phyloP scores from a whole-genome alignment of 1,139 yeast genomes.

The Magnusiomyces clavatus region DNA sequence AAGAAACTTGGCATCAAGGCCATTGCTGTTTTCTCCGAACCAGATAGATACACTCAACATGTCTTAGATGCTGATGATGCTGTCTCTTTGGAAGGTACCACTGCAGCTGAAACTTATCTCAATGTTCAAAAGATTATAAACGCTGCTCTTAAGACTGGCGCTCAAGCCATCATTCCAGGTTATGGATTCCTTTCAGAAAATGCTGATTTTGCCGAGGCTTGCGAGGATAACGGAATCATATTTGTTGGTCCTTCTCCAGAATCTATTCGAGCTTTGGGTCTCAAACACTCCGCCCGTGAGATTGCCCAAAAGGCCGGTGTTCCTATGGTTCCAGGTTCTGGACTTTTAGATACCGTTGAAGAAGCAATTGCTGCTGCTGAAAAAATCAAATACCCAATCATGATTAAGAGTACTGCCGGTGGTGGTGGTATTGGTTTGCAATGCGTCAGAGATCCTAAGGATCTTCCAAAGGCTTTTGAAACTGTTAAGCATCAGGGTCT shows the following conservation, averaged over 20 bases:
- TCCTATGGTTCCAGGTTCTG: slow-evolving; percentile 94
- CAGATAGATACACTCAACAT: slow-evolving; percentile 83
- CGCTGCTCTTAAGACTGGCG: slow-evolving; percentile 76
- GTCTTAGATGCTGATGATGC: slow-evolving; percentile 76
- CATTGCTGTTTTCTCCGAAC: slow-evolving; percentile 84
- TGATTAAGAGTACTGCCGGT: slow-evolving; percentile 97
- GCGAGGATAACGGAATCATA: slow-evolving; percentile 72
- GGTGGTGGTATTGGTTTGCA: slow-evolving; percentile 99
- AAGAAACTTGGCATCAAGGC: slow-evolving; percentile 70
- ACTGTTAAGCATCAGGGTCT: slow-evolving; percentile 92
- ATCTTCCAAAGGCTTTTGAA: slow-evolving; percentile 74
- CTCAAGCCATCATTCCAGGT: slow-evolving; percentile 94
- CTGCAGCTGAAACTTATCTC: slow-evolving; percentile 88
- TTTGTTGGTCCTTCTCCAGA: slow-evolving; percentile 96
- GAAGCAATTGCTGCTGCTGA: slow-evolving; percentile 79
- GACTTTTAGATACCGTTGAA: slow-evolving; percentile 55
- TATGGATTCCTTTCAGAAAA: slow-evolving; percentile 95
- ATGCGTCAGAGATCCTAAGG: slow-evolving; percentile 75
- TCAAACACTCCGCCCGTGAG: slow-evolving; percentile 93
- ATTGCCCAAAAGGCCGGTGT: slow-evolving; percentile 84
- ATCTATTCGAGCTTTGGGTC: slow-evolving; percentile 81
- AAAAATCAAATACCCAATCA: slow-evolving; percentile 75
- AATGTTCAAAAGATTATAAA: slow-evolving; percentile 72
- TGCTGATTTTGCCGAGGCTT: slow-evolving; percentile 88
- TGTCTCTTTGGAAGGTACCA: slow-evolving; percentile 65